Conservation (phyloP, 2,329 filamentous ascomycete genomes). For the Fusarium sterilihyphosum region DNA sequence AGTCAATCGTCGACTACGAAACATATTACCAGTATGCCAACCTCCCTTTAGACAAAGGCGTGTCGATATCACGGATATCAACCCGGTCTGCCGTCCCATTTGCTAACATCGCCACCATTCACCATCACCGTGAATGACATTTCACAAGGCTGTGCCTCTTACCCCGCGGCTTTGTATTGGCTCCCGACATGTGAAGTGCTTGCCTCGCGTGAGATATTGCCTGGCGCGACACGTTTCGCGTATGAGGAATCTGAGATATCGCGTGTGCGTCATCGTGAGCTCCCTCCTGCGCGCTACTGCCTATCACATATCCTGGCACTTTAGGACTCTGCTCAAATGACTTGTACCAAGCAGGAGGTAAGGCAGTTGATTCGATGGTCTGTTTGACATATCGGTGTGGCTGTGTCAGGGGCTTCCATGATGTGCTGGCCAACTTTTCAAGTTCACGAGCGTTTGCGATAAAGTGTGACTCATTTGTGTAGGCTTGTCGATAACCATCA, state of each 20-base stretch:
- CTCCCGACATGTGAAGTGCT: conserved; percentile 2
- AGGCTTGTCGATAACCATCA: neutral
- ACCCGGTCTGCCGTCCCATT: conserved; percentile 9
- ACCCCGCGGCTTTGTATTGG: conserved; percentile 16
- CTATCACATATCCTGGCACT: conserved; percentile 19
- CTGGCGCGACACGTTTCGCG: conserved; percentile 6
- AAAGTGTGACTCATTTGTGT: conserved; percentile 22
- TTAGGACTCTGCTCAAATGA: conserved; percentile 4
- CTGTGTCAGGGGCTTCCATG: conserved; percentile 12
- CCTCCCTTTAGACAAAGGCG: conserved; percentile 1
- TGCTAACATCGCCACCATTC: conserved; percentile 9
- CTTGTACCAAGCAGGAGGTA: neutral
- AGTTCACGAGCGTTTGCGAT: neutral
- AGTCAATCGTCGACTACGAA: conserved; percentile 4
- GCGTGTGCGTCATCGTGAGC: conserved; percentile 9
- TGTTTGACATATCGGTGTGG: conserved; percentile 30
- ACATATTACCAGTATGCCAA: neutral
- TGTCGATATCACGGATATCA: conserved; percentile 30
- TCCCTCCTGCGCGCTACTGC: conserved; percentile 30
- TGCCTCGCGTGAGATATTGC: conserved; percentile 4
- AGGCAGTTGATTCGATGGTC: conserved; percentile 7
- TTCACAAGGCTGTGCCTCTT: conserved; percentile 15
- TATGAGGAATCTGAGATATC: neutral
- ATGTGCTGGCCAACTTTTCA: conserved; percentile 5
- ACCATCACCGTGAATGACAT: conserved; percentile 23